These are phyloP conservation scores for Tulasnella sp. DNA, from an alignment of 768 basidiomycete genomes.

Conservation along the genomic window DNA sequence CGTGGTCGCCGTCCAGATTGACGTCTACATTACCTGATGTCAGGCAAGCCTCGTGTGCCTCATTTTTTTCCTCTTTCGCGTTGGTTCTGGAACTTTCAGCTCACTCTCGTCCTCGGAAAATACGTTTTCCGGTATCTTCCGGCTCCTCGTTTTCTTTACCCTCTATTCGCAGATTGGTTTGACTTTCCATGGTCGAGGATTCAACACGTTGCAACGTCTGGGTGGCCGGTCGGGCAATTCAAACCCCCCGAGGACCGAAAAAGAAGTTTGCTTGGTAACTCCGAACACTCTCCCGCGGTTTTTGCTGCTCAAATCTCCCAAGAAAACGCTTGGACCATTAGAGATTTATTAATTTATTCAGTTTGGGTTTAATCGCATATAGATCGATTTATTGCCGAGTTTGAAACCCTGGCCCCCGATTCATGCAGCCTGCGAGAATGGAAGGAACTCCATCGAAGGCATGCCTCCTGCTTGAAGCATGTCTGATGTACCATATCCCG, in stretches of 20 bases:
- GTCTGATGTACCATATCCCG: neutral
- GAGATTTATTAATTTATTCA: neutral
- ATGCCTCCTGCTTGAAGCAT: neutral
- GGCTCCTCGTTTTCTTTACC: neutral
- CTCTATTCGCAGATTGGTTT: conserved; percentile 5
- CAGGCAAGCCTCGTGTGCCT: conserved; percentile 10
- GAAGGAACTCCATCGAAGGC: neutral
- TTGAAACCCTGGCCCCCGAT: neutral
- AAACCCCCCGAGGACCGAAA: neutral
- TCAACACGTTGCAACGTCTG: conserved; percentile 1
- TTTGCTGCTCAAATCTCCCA: neutral
- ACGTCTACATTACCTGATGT: conserved; percentile 9
- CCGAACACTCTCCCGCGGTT: neutral
- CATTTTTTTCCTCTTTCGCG: neutral
- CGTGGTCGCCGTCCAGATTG: neutral
- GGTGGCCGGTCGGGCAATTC: conserved; percentile 6
- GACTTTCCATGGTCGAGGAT: conserved; percentile 9
- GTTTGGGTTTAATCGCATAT: neutral
- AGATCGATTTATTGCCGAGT: neutral
- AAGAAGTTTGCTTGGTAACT: neutral
- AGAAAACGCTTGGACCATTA: neutral
- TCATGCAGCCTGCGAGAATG: neutral
- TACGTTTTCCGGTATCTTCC: neutral
- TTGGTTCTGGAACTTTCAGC: conserved; percentile 8
- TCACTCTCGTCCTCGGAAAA: conserved; percentile 9